Conservation (phyloP, 2,329 filamentous ascomycete species). For the Beauveria rudraprayagi region DNA sequence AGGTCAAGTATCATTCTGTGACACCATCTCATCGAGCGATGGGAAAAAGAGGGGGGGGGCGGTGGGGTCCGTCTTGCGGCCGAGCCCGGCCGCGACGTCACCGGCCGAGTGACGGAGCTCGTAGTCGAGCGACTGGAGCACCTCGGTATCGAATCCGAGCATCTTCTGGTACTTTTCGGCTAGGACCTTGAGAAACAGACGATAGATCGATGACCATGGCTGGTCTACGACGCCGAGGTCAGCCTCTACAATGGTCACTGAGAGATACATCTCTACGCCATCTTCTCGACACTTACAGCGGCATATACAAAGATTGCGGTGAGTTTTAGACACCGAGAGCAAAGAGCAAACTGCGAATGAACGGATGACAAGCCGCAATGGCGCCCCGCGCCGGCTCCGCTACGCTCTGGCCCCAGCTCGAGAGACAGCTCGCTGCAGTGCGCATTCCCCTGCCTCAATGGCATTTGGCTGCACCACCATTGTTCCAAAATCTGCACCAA, state of each 20-base stretch:
- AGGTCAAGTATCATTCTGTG: too few relatives aligned
- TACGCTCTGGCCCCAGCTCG: neutral
- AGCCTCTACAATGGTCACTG: neutral
- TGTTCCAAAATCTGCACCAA: slow-evolving; percentile 4
- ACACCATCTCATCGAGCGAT: too few relatives aligned
- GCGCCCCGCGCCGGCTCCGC: neutral
- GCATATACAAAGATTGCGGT: neutral
- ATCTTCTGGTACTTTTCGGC: slow-evolving; percentile 20
- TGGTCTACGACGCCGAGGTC: neutral
- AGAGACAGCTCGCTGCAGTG: too few relatives aligned
- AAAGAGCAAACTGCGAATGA: neutral
- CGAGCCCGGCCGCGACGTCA: slow-evolving; percentile 25
- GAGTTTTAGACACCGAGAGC: neutral
- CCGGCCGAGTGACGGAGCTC: slow-evolving; percentile 20
- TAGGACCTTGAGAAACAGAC: slow-evolving; percentile 25
- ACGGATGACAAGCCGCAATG: neutral
- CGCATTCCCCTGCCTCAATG: neutral
- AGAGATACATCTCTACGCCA: neutral
- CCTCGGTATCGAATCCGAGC: slow-evolving; percentile 26
- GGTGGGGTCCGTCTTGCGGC: slow-evolving; percentile 16
- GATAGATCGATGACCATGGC: slow-evolving; percentile 31
- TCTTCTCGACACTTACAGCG: neutral
- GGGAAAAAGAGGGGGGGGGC: too few relatives aligned
- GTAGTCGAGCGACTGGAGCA: slow-evolving; percentile 30
- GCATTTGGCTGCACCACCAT: neutral